Evolutionary conservation across 805 yeast species (phyloP).

Genomic region (Hanseniaspora vineae): DNA sequence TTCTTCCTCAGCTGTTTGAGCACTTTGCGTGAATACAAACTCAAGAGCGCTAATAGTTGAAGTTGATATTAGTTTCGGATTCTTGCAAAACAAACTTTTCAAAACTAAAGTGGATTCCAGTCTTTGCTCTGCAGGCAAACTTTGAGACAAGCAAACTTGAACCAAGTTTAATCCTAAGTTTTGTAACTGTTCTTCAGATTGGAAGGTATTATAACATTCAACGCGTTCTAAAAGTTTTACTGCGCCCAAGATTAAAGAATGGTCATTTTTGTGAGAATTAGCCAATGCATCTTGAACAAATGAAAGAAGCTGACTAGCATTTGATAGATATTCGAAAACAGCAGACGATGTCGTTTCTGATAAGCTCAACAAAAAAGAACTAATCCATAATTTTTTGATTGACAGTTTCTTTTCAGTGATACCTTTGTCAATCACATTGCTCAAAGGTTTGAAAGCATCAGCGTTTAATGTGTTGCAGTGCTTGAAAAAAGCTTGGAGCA

Average conservation of each 20-base stretch:
- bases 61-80: conserved; percentile 30
- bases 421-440: conserved; percentile 38
- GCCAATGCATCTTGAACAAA: conserved; percentile 25
- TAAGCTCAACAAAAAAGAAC: conserved; percentile 24
- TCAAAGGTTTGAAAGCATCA: conserved; percentile 14
- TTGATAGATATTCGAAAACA: conserved; percentile 35
- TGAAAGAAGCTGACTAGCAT: conserved; percentile 13
- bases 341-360: conserved; percentile 26
- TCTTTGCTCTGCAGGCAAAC: conserved; percentile 25
- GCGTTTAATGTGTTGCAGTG: conserved; percentile 27
- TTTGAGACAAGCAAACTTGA: conserved; percentile 32
- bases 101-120: conserved; percentile 24
- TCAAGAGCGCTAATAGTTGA: conserved; percentile 31
- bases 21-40: neutral
- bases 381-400: conserved; percentile 57
- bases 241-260: conserved; percentile 12
- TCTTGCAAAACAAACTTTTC: conserved; percentile 18
- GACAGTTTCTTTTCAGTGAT: conserved; percentile 50
- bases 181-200: conserved; percentile 3
- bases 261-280: conserved; percentile 32
- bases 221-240: conserved; percentile 7
- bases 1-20: conserved; percentile 12
- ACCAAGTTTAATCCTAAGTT: conserved; percentile 37
- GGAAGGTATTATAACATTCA: neutral
- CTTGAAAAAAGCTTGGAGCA: conserved; percentile 36